A percentile compares a stretch with the other conserved stretches of the same genome.
Evolutionary conservation across 169 alveolate genomes (phyloP).

Genomic region (Plasmodium inui): DNA sequence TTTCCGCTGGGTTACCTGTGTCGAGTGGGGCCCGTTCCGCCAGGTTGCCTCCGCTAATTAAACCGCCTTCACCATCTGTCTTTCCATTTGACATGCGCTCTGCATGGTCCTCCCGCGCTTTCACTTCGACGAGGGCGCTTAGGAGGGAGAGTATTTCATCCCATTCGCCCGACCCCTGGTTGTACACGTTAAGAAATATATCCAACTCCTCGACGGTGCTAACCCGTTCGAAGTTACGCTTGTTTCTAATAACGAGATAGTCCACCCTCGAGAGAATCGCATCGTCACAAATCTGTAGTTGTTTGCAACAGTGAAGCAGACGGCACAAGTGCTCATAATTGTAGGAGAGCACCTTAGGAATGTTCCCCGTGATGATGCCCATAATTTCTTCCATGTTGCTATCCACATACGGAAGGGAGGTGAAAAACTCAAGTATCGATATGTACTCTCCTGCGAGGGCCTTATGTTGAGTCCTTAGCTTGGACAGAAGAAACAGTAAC

Average conservation of each 20-base stretch:
- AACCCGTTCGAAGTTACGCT: slow-evolving; percentile 31
- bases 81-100: background rate
- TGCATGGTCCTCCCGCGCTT: background rate
- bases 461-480: slow-evolving; percentile 22
- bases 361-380: background rate
- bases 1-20: background rate
- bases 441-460: slow-evolving; percentile 37
- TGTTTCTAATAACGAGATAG: slow-evolving; percentile 21
- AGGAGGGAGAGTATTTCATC: slow-evolving; percentile 27
- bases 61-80: background rate
- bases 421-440: slow-evolving; percentile 31
- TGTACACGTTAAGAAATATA: slow-evolving; percentile 38
- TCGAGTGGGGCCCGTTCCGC: background rate
- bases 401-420: slow-evolving; percentile 51
- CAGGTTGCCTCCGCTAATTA: background rate
- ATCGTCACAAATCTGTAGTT: slow-evolving; percentile 18
- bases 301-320: slow-evolving; percentile 7
- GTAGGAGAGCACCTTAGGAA: slow-evolving; percentile 11
- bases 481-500: slow-evolving; percentile 15
- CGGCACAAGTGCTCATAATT: slow-evolving; percentile 43
- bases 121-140: background rate
- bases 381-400: slow-evolving; percentile 38
- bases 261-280: slow-evolving; percentile 49
- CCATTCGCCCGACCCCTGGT: slow-evolving; percentile 40
- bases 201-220: slow-evolving; percentile 14